A percentile compares a stretch with the other conserved stretches of the same genome.
These are phyloP conservation scores for Pseudoperonospora humuli DNA, from an alignment of 352 stramenopile species.

Conservation along the genomic window DNA sequence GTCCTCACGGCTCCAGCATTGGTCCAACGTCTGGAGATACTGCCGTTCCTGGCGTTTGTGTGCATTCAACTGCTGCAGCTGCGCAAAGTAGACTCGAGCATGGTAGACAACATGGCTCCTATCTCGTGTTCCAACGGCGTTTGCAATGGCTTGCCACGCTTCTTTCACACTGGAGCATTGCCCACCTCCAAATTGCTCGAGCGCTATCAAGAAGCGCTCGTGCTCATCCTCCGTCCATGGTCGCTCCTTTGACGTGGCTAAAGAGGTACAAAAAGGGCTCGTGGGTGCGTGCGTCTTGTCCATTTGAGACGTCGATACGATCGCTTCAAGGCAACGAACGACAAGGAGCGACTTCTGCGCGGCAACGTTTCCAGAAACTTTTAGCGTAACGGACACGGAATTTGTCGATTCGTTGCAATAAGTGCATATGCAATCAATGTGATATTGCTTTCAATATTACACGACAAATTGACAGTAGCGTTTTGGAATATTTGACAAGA, in stretches of 20 bases:
- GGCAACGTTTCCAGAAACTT: too few relatives aligned
- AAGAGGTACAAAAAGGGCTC: slow-evolving; percentile 24
- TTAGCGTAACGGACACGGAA: too few relatives aligned
- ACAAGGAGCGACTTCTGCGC: too few relatives aligned
- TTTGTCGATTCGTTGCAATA: too few relatives aligned
- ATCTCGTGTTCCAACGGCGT: slow-evolving; percentile 43
- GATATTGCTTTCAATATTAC: too few relatives aligned
- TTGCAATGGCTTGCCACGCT: slow-evolving; percentile 54
- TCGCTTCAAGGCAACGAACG: too few relatives aligned
- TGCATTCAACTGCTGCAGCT: slow-evolving; percentile 35
- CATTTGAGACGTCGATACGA: too few relatives aligned
- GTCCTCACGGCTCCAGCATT: slow-evolving; percentile 52
- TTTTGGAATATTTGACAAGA: too few relatives aligned
- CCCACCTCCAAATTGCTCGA: slow-evolving; percentile 54
- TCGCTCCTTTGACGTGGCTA: slow-evolving; percentile 10
- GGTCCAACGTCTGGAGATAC: slow-evolving; percentile 47
- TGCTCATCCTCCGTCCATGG: slow-evolving; percentile 59
- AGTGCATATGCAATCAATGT: too few relatives aligned
- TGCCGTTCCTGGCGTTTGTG: slow-evolving; percentile 39
- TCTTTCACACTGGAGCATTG: slow-evolving; percentile 30
- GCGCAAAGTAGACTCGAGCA: slow-evolving; percentile 43
- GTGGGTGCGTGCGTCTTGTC: slow-evolving; percentile 10
- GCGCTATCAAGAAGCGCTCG: slow-evolving; percentile 49
- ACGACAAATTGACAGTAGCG: too few relatives aligned
- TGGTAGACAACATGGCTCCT: slow-evolving; percentile 37